Conservation (phyloP, 805 yeast genomes). For the Starmerella bacillaris region DNA sequence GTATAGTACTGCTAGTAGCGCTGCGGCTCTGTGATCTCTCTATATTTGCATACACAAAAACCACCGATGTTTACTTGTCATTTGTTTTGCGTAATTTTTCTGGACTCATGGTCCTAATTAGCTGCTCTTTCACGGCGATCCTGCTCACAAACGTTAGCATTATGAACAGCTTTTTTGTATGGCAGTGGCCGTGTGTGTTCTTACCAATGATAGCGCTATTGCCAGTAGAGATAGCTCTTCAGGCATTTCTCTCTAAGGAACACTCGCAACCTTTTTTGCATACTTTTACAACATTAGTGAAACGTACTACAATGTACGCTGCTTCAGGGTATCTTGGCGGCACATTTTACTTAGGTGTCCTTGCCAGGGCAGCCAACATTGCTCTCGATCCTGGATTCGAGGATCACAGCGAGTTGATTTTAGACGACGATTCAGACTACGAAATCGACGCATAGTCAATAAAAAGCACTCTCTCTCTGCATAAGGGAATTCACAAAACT, state of each 20-base stretch:
- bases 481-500: no score
- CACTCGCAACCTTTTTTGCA: neutral
- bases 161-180: conserved; percentile 9
- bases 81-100: conserved; percentile 12
- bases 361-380: conserved; percentile 14
- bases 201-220: conserved; percentile 7
- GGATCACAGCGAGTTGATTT: conserved; percentile 17
- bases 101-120: conserved; percentile 14
- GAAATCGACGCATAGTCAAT: conserved; percentile 7
- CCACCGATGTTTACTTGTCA: conserved; percentile 8
- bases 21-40: conserved; percentile 6
- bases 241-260: neutral
- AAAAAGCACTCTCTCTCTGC: no score
- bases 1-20: conserved; percentile 2
- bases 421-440: conserved; percentile 16
- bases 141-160: conserved; percentile 10
- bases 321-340: conserved; percentile 16
- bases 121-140: conserved; percentile 14
- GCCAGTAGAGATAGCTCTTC: conserved; percentile 2
- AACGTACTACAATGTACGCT: conserved; percentile 7
- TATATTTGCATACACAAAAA: conserved; percentile 2
- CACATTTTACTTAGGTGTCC: conserved; percentile 16
- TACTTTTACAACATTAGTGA: neutral
- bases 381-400: conserved; percentile 18
- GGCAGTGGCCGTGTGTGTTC: conserved; percentile 17